phyloP scores from a whole-genome alignment of 768 basidiomycete genomes.

The Guyanaporus albipodus region DNA sequence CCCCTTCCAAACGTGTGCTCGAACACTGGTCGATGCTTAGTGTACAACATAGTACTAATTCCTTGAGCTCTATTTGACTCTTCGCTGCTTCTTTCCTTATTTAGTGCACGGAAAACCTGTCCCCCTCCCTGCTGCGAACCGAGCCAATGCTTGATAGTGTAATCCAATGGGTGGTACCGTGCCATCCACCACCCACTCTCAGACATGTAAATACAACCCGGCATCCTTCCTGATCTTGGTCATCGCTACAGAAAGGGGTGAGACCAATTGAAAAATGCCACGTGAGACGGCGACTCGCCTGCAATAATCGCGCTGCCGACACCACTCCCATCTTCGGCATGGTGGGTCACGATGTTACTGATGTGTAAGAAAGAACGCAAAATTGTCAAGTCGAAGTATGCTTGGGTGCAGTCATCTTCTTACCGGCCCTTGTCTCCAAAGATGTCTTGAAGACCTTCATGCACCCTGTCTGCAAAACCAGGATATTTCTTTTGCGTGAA shows the following conservation, averaged over 20 bases:
- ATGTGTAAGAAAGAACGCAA: constrained; percentile 18
- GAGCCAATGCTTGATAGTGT: not conserved
- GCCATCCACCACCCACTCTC: constrained; percentile 11
- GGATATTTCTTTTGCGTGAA: constrained; percentile 80
- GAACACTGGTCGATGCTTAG: no score
- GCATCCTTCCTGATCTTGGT: constrained; percentile 76
- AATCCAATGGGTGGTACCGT: not conserved
- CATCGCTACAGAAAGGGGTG: constrained; percentile 58
- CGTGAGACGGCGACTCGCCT: constrained; percentile 37
- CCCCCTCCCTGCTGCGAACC: not conserved
- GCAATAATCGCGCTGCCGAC: constrained; percentile 98
- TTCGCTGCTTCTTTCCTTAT: not conserved
- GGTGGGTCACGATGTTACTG: constrained; percentile 35
- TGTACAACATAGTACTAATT: constrained; percentile 19
- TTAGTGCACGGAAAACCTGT: constrained; percentile 1
- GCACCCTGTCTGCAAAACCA: constrained; percentile 87
- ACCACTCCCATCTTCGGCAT: constrained; percentile 62
- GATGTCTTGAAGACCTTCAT: constrained; percentile 89
- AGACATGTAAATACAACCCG: constrained; percentile 53
- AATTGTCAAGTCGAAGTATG: not conserved
- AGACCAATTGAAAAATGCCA: not conserved
- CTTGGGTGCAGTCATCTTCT: constrained; percentile 26
- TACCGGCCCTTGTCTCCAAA: constrained; percentile 95
- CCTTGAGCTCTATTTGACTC: not conserved
- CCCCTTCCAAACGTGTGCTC: no score